These are phyloP conservation scores for Plantago major DNA, from an alignment of 257 asterid genomes.

Conservation along the genomic window DNA sequence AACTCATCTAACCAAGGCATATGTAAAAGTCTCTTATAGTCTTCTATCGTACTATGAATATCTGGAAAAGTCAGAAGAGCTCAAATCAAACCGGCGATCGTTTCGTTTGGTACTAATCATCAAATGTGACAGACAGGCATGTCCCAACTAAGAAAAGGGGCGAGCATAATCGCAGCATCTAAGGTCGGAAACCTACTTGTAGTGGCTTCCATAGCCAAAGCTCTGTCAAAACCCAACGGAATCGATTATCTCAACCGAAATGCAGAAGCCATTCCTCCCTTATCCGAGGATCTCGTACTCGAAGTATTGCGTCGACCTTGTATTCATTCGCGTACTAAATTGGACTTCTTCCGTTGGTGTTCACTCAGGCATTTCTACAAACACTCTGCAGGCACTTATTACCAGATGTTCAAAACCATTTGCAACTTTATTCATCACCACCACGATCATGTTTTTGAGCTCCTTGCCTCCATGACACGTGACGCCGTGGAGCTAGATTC, in stretches of 20 bases:
- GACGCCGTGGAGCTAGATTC: constrained; percentile 62
- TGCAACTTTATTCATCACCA: constrained; percentile 38
- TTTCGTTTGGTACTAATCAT: no score
- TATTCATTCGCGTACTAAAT: constrained; percentile 45
- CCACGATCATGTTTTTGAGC: constrained; percentile 44
- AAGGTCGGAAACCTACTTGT: constrained; percentile 50
- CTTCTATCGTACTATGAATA: no score
- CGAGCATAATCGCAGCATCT: constrained; percentile 13
- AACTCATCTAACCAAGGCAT: no score
- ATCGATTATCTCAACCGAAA: constrained; percentile 42
- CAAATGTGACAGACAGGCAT: no score
- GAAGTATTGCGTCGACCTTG: constrained; percentile 58
- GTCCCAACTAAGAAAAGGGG: no score
- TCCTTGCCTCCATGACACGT: constrained; percentile 45
- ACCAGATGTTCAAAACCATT: constrained; percentile 55
- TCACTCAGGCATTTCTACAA: constrained; percentile 54
- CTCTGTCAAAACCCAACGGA: constrained; percentile 63
- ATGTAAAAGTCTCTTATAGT: no score
- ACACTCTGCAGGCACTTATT: constrained; percentile 59
- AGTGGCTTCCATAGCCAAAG: constrained; percentile 70
- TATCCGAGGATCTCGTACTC: constrained; percentile 61
- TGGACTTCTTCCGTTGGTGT: constrained; percentile 77
- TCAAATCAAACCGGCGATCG: no score
- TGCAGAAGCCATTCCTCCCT: constrained; percentile 33
- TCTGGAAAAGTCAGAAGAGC: no score